A percentile compares a stretch with the other conserved stretches of the same genome.
Conservation (phyloP, 106 monocot genomes). For the Hemerocallis citrina region DNA sequence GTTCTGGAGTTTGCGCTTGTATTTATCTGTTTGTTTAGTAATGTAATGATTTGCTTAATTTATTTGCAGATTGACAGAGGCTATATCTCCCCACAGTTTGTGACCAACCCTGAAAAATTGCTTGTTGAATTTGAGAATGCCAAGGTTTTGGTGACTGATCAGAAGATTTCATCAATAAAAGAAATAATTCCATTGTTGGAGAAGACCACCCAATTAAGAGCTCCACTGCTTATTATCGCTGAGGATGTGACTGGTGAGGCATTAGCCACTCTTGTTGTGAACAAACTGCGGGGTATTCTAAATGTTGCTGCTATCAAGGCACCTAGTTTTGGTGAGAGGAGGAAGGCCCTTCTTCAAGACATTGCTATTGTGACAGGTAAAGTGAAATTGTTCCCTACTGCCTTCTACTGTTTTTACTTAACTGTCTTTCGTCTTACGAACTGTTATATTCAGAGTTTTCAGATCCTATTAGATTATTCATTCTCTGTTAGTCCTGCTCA, state of each 20-base stretch:
- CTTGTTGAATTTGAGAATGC: conserved; percentile 79
- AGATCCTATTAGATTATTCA: not conserved
- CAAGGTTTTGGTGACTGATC: conserved; percentile 61
- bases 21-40: not conserved
- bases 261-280: conserved; percentile 76
- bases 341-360: conserved; percentile 76
- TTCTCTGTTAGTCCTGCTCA: not conserved
- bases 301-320: conserved; percentile 87
- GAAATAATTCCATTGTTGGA: conserved; percentile 72
- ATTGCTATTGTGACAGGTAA: conserved; percentile 77
- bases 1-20: not conserved
- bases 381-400: not conserved
- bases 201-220: conserved; percentile 58
- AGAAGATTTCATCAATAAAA: conserved; percentile 70
- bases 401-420: not conserved
- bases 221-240: conserved; percentile 62
- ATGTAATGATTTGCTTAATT: not conserved
- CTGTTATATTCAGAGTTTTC: not conserved
- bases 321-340: conserved; percentile 71
- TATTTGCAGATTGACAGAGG: conserved; percentile 67
- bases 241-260: conserved; percentile 78
- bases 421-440: not conserved
- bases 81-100: conserved; percentile 77
- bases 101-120: conserved; percentile 61
- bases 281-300: conserved; percentile 59